phyloP scores from a whole-genome alignment of 345 rosid species.

The Gossypium ekmanianum region DNA sequence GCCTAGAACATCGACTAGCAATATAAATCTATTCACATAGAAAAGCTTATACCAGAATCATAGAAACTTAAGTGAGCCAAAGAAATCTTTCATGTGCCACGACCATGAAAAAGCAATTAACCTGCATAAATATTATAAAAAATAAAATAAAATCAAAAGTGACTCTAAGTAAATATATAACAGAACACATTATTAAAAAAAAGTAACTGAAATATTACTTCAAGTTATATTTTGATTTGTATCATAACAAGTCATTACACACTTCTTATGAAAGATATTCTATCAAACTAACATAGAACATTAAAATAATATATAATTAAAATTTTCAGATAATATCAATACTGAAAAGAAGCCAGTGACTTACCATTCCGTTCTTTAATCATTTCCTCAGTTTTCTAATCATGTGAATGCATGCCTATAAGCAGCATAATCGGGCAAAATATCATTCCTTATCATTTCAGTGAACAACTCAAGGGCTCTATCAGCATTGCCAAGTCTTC shows the following conservation, averaged over 20 bases:
- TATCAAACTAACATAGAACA: not conserved
- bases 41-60: not conserved
- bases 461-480: constrained; percentile 31
- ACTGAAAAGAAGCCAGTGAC: not conserved
- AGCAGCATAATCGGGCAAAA: constrained; percentile 29
- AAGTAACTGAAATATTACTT: not conserved
- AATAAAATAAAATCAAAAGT: not conserved
- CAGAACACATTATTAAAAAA: not conserved
- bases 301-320: not conserved
- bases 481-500: constrained; percentile 25
- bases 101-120: not conserved
- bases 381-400: constrained; percentile 1
- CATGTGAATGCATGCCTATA: not conserved
- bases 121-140: not conserved
- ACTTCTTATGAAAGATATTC: not conserved
- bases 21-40: not conserved
- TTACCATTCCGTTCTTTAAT: not conserved
- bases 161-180: not conserved
- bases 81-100: not conserved
- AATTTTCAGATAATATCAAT: not conserved
- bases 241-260: not conserved
- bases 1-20: not conserved
- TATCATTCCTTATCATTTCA: constrained; percentile 41
- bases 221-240: not conserved
- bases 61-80: not conserved